Percentiles rank a stretch among this genome's conserved stretches.
Evolutionary conservation across 2,329 filamentous ascomycete genomes (phyloP).

Genomic region (Coniella lustricola): DNA sequence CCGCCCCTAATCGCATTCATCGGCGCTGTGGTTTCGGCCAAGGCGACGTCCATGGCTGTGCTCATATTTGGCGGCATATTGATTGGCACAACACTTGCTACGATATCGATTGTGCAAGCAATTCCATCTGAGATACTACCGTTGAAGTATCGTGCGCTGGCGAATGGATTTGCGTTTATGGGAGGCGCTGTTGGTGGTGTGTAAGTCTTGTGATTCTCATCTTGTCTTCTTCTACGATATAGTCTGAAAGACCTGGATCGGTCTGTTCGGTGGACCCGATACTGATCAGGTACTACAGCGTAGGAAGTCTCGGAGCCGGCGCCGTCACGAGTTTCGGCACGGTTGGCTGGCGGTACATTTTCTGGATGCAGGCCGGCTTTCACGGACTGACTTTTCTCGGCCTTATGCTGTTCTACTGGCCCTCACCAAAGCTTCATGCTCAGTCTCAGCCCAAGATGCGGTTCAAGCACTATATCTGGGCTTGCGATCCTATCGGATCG

Average conservation of each 20-base stretch:
- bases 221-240: not conserved
- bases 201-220: conserved; percentile 27
- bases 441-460: conserved; percentile 31
- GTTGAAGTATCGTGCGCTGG: conserved; percentile 47
- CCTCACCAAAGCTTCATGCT: conserved; percentile 29
- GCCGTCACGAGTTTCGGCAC: conserved; percentile 41
- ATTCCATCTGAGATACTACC: conserved; percentile 51
- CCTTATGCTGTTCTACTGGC: conserved; percentile 41
- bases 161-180: conserved; percentile 45
- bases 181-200: conserved; percentile 44
- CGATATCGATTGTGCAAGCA: conserved; percentile 47
- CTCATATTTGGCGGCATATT: conserved; percentile 50
- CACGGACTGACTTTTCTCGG: conserved; percentile 41
- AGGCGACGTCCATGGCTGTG: conserved; percentile 47
- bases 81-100: conserved; percentile 47
- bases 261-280: too few relatives aligned
- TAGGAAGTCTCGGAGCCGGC: conserved; percentile 43
- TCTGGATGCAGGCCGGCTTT: conserved; percentile 52
- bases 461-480: conserved; percentile 35
- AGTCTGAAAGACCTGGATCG: too few relatives aligned
- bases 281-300: too few relatives aligned
- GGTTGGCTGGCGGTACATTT: conserved; percentile 48
- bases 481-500: conserved; percentile 41
- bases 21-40: conserved; percentile 47
- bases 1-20: conserved; percentile 47